Base-by-base conservation (phyloP, 495 filamentous ascomycete genomes). In the Trichoderma virens region DNA sequence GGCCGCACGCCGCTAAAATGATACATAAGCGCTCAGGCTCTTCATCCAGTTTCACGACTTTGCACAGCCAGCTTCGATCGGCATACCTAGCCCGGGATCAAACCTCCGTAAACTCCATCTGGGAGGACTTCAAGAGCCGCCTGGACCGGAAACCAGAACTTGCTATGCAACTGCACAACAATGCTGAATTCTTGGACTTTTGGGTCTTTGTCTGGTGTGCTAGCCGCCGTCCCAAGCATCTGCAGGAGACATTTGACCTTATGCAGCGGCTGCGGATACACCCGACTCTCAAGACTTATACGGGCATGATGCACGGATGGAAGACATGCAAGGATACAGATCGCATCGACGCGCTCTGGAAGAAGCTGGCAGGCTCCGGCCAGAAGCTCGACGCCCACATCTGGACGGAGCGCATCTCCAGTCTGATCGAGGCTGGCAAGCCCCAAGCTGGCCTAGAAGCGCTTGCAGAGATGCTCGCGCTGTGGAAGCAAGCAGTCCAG, bases 401-500 rank as follows among this genome's bases (percentile, higher is more conserved):
- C 38, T 91, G 88, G 88, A 86, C 83, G 2, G 79, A 83, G 2
- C 75, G 85, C 30, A 82, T 91, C n/a, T 75, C 77, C 31, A 86
- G 83, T 0, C 73, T 90, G 3, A 81, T 89, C 34, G 72, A 73
- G 45, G 71, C 70, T 61, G 73, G 76, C n/a, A 72, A 79, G 51
- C 51, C 74, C 23, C 66, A 83, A 6, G 74, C 72, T 14, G 87
- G 79, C 6, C 69, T 90, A 16, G 67, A 67, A 13, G 86, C 83
- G 14, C 73, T 91, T n/a, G 70, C 83, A 20, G 80, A 87, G 59
- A 86, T 91, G 82, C 78, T 76, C 20, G 69, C 70, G 25, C 62
- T 77, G 5, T 90, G 85, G 86, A 67, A 79, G 3, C 65, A 67
- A 16, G 73, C 76, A 5, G 69, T 67, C 6, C 43, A 62, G 34